Evolutionary conservation across 352 stramenopile species (phyloP).

Genomic region (Phytophthora melonis): DNA sequence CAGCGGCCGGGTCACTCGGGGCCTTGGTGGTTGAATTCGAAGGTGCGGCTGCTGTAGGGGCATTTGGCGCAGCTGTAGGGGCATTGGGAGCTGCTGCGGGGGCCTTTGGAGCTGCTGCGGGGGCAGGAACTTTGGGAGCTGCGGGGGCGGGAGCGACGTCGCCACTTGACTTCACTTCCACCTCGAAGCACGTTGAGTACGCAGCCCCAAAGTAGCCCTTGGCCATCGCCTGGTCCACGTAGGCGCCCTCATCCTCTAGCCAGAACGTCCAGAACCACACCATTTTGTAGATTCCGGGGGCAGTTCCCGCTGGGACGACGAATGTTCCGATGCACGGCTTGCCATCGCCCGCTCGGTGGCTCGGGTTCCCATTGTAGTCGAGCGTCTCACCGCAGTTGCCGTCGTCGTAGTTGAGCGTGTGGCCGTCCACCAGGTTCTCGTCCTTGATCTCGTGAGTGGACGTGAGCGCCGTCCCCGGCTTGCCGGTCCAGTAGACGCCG

Average conservation of each 20-base stretch:
- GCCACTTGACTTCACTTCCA: conserved; percentile 40
- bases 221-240: conserved; percentile 53
- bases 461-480: conserved; percentile 35
- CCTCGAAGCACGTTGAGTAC: conserved; percentile 66
- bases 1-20: too few species aligned
- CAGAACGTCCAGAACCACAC: conserved; percentile 76
- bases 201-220: conserved; percentile 61
- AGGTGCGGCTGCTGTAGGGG: background rate
- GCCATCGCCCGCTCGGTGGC: conserved; percentile 53
- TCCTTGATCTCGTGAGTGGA: conserved; percentile 52
- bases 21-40: background rate
- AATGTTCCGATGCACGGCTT: conserved; percentile 63
- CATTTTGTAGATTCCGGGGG: conserved; percentile 57
- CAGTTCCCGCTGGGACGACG: conserved; percentile 42
- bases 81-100: too few species aligned
- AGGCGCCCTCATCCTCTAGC: conserved; percentile 44
- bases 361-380: conserved; percentile 46
- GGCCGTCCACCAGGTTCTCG: conserved; percentile 52
- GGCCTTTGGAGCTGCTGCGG: too few species aligned
- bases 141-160: background rate
- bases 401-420: conserved; percentile 53
- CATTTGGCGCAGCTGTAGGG: background rate
- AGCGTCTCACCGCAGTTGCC: conserved; percentile 63
- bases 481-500: conserved; percentile 63
- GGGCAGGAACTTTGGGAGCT: background rate